Evolutionary conservation across 192 early-diverging fungal species (phyloP).

Genomic region (Coemansia sp.): DNA sequence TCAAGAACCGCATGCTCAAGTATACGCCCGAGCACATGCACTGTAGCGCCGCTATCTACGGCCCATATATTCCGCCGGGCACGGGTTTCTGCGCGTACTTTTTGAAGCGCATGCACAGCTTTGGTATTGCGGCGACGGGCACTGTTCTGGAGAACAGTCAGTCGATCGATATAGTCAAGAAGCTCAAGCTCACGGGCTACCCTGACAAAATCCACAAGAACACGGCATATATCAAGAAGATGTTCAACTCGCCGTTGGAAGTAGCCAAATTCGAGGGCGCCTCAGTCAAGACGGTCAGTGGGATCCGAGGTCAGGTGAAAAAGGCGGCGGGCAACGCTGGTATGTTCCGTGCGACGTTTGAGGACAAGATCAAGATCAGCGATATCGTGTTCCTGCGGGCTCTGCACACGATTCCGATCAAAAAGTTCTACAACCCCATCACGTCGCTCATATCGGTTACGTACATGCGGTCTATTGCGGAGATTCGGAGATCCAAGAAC

Average conservation of each 20-base stretch:
- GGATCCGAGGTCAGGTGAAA: constrained; percentile 98
- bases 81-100: constrained; percentile 90
- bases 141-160: constrained; percentile 92
- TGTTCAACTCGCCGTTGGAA: constrained; percentile 95
- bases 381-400: constrained; percentile 98
- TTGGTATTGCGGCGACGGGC: constrained; percentile 97
- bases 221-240: constrained; percentile 96
- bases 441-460: constrained; percentile 88
- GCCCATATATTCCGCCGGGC: constrained; percentile 92
- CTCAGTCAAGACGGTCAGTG: constrained; percentile 90
- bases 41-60: constrained; percentile 93
- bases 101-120: constrained; percentile 69
- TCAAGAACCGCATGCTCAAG: constrained; percentile 96
- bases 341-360: constrained; percentile 95
- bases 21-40: constrained; percentile 99
- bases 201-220: constrained; percentile 97
- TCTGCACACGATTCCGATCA: constrained; percentile 95
- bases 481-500: constrained; percentile 72
- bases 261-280: constrained; percentile 99
- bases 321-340: constrained; percentile 87
- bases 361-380: constrained; percentile 95
- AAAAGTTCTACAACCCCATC: constrained; percentile 97
- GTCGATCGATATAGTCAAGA: constrained; percentile 95
- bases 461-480: constrained; percentile 85
- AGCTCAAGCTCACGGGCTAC: constrained; percentile 94